Evolutionary conservation across 441 rosid genomes (phyloP), one percentile per base, ranked within the genome.

Genomic region (Euphorbia schlechtendalii): DNA sequence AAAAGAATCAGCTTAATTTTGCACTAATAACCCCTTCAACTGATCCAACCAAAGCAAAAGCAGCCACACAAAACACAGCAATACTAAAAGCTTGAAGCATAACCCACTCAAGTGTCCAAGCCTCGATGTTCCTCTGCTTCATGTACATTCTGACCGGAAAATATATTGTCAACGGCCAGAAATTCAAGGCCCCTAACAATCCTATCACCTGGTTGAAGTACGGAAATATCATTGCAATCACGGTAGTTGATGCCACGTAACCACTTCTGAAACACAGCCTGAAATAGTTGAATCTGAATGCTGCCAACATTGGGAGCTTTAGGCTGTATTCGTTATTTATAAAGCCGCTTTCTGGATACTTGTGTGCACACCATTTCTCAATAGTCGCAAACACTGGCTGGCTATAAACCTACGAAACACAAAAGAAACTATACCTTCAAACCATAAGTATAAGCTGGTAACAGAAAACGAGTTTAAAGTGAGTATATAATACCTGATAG

Each of bases 161-260:
- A 67, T 78, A 78, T 65, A 80, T 76, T 0, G 77, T 21, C 15
- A 84, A 61, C 5, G 84, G 84, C 83, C 83, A 84, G 43, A 80
- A 84, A 17, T 59, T 77, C 8, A 82, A 30, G 11, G 74, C 83
- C 57, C 86, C 89, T 11, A 82, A 41, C 38, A 78, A 40, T 38
- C 83, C 86, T 10, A 84, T 34, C 21, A 80, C 80, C 67, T 83
- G 78, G 71, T 84, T 84, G 81, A 84, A 84, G 77, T 82, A 82
- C 1, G 89, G 86, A 75, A 84, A 84, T 6, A 68, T 32, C 53
- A 78, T 61, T 0, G 89, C 70, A 8, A 80, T 57, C 0, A 22
- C 72, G 0, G 79, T 78, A 1, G 82, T 76, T 3, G 76, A 63
- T 7, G 61, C 20, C 3, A 78, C 89, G 0, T 80, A 82, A 3